Percentiles rank a stretch among this genome's conserved stretches.
These are phyloP conservation scores for Toxicodendron radicans DNA, from an alignment of 345 rosid genomes.

Conservation along the genomic window DNA sequence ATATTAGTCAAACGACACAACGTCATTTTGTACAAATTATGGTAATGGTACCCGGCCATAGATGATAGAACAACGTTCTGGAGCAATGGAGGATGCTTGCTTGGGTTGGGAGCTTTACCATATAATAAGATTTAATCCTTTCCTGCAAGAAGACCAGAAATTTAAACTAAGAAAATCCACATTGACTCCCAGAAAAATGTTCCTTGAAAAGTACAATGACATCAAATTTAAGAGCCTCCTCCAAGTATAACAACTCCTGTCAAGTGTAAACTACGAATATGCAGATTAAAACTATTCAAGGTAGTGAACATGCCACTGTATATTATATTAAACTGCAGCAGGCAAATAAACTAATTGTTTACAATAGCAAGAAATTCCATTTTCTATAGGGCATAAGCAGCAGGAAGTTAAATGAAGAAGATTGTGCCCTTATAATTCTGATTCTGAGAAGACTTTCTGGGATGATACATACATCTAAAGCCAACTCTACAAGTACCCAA, in stretches of 20 bases:
- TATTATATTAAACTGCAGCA: slow-evolving; percentile 21
- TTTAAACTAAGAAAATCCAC: no score
- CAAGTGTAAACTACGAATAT: not conserved
- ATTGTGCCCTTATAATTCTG: slow-evolving; percentile 32
- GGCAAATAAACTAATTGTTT: slow-evolving; percentile 28
- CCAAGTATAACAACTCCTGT: no score
- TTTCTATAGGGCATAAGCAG: slow-evolving; percentile 37
- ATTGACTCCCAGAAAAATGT: not conserved
- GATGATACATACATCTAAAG: slow-evolving; percentile 48
- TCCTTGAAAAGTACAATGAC: no score
- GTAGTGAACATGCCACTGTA: slow-evolving; percentile 10
- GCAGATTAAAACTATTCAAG: not conserved
- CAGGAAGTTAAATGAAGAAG: slow-evolving; percentile 23
- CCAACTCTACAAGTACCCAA: slow-evolving; percentile 49
- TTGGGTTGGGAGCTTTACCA: not conserved
- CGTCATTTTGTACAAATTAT: not conserved
- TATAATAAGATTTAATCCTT: not conserved
- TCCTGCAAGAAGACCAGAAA: no score
- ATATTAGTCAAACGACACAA: not conserved
- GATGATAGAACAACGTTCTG: not conserved
- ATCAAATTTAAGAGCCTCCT: not conserved
- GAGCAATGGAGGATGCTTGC: not conserved
- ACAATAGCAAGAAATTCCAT: slow-evolving; percentile 32
- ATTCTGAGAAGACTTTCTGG: slow-evolving; percentile 25
- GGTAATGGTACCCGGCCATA: no score